These are phyloP conservation scores for Biscutella laevigata DNA, from an alignment of 441 rosid genomes.

Conservation along the genomic window DNA sequence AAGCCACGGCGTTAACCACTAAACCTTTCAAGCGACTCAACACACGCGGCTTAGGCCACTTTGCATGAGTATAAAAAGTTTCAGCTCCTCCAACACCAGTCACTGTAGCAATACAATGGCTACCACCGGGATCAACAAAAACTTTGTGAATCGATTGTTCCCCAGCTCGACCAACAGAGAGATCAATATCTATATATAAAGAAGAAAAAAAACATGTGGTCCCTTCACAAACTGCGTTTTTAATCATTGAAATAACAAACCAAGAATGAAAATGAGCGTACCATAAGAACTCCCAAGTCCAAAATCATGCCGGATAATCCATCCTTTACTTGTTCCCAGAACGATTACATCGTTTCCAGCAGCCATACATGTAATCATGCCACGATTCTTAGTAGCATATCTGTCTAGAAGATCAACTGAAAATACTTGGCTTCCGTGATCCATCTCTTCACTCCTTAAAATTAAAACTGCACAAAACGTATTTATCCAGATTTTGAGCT, in stretches of 20 bases:
- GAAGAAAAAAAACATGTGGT: background rate
- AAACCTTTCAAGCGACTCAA: conserved; percentile 74
- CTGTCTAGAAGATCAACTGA: conserved; percentile 85
- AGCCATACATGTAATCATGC: conserved; percentile 88
- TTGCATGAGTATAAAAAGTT: conserved; percentile 82
- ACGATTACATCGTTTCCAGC: conserved; percentile 96
- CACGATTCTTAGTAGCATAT: conserved; percentile 82
- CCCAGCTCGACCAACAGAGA: conserved; percentile 73
- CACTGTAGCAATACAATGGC: conserved; percentile 85
- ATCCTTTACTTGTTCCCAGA: conserved; percentile 89
- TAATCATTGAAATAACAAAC: background rate
- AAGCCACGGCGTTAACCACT: conserved; percentile 80
- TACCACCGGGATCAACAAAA: conserved; percentile 96
- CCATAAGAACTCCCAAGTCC: conserved; percentile 65
- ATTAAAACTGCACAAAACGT: background rate
- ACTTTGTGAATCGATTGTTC: conserved; percentile 87
- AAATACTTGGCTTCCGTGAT: conserved; percentile 76
- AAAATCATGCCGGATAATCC: conserved; percentile 90
- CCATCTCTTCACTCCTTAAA: conserved; percentile 36
- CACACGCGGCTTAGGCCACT: conserved; percentile 87
- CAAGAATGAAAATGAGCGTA: background rate
- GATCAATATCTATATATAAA: conserved; percentile 64
- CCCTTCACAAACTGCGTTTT: background rate
- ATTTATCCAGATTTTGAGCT: background rate
- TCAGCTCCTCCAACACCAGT: conserved; percentile 83